A percentile compares a stretch with the other conserved stretches of the same genome.
These are phyloP conservation scores for Epichloe gansuensis DNA, from an alignment of 2,329 filamentous ascomycete genomes.

Conservation along the genomic window DNA sequence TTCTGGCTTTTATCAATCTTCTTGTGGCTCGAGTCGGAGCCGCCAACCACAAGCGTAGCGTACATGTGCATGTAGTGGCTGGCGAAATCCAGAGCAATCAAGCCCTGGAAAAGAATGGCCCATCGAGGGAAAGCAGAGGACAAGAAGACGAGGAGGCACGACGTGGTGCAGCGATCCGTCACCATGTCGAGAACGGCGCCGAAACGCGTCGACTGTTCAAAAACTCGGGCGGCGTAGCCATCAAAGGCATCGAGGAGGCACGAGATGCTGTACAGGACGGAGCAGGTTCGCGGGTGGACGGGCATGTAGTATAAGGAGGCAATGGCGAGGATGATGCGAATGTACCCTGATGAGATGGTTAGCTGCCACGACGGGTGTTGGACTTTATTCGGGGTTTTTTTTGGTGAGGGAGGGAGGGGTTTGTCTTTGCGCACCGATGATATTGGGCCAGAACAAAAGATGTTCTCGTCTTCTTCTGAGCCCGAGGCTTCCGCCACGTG, in stretches of 20 bases:
- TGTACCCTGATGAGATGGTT: slow-evolving; percentile 46
- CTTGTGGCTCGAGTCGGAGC: slow-evolving; percentile 76
- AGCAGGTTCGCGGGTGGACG: slow-evolving; percentile 91
- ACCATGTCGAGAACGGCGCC: slow-evolving; percentile 98
- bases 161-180: slow-evolving; percentile 92
- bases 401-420: no score
- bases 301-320: slow-evolving; percentile 99
- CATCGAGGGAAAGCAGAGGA: slow-evolving; percentile 90
- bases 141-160: slow-evolving; percentile 88
- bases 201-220: slow-evolving; percentile 86
- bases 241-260: slow-evolving; percentile 93
- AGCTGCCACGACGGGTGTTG: neutral
- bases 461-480: slow-evolving; percentile 48
- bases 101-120: slow-evolving; percentile 84
- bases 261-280: slow-evolving; percentile 80
- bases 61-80: slow-evolving; percentile 99
- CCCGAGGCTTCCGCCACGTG: slow-evolving; percentile 22
- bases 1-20: slow-evolving; percentile 79
- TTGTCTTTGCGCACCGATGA: slow-evolving; percentile 51
- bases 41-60: slow-evolving; percentile 79
- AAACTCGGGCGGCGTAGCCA: slow-evolving; percentile 71
- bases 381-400: neutral
- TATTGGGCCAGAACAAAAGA: slow-evolving; percentile 74
- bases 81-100: slow-evolving; percentile 86
- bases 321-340: slow-evolving; percentile 67